These are phyloP conservation scores for Pyrrhoderma lamaoense DNA, from an alignment of 1,284 basidiomycete species.

Conservation along the genomic window DNA sequence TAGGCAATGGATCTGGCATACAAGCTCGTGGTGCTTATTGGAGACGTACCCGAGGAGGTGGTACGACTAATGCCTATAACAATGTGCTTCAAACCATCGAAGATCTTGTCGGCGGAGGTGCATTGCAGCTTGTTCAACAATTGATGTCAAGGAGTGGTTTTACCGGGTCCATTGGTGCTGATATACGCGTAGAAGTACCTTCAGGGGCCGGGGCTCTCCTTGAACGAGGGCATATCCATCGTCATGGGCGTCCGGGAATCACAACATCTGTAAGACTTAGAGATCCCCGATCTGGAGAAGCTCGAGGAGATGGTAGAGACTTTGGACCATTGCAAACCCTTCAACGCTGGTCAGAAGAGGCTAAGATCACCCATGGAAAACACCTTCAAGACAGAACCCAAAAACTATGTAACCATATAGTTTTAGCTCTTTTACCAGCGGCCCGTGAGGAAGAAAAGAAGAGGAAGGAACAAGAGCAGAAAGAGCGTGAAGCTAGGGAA, in stretches of 20 bases:
- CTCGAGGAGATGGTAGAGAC: constrained; percentile 44
- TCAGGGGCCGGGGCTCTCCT: constrained; percentile 38
- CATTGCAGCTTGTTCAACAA: constrained; percentile 79
- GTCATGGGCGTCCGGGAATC: constrained; percentile 40
- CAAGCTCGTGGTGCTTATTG: constrained; percentile 40
- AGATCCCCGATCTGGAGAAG: constrained; percentile 40
- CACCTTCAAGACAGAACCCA: constrained; percentile 62
- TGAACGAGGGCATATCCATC: constrained; percentile 44
- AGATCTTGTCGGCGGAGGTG: constrained; percentile 74
- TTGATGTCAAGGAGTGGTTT: constrained; percentile 54
- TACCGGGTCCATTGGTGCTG: constrained; percentile 47
- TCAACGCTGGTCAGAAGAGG: constrained; percentile 90
- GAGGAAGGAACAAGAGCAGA: constrained; percentile 46
- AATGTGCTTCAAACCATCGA: constrained; percentile 77
- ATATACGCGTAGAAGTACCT: constrained; percentile 64
- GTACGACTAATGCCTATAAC: constrained; percentile 39
- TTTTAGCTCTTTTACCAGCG: constrained; percentile 75
- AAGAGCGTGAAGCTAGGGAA: constrained; percentile 29
- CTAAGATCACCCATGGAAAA: constrained; percentile 72
- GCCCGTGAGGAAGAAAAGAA: constrained; percentile 53
- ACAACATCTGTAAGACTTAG: constrained; percentile 54
- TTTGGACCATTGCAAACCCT: constrained; percentile 76
- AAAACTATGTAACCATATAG: constrained; percentile 67
- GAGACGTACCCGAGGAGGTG: constrained; percentile 45
- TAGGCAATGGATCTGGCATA: constrained; percentile 31